Evolutionary conservation across 2,329 filamentous ascomycete genomes (phyloP).

Genomic region (Huntiella abstrusa): DNA sequence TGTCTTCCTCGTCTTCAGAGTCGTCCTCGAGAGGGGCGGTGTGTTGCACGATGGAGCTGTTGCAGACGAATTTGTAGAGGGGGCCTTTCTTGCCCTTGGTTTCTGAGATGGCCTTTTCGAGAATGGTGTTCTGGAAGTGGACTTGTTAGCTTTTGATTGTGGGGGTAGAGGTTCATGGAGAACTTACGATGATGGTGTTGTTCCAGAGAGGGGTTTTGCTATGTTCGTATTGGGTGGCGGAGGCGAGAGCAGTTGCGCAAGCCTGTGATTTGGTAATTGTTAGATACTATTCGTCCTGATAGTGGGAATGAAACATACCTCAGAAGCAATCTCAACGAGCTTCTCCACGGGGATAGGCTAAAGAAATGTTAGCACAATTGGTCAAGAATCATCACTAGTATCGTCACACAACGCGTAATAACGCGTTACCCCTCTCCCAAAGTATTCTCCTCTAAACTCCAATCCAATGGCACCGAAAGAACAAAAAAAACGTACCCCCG

Average conservation of each 20-base stretch:
- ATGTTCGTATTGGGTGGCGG: slow-evolving; percentile 70
- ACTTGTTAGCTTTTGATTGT: not conserved
- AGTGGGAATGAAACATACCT: slow-evolving; percentile 36
- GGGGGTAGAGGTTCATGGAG: not conserved
- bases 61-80: slow-evolving; percentile 83
- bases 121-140: slow-evolving; percentile 47
- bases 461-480: too few species aligned
- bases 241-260: slow-evolving; percentile 59
- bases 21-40: slow-evolving; percentile 39
- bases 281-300: not conserved
- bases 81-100: slow-evolving; percentile 33
- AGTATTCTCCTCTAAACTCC: too few species aligned
- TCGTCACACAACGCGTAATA: too few species aligned
- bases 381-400: too few species aligned
- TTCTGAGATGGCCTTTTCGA: slow-evolving; percentile 60
- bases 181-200: slow-evolving; percentile 69
- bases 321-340: slow-evolving; percentile 68
- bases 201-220: slow-evolving; percentile 76
- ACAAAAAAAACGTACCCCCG: too few species aligned
- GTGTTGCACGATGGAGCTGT: slow-evolving; percentile 97
- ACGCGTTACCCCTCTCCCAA: too few species aligned
- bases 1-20: slow-evolving; percentile 40
- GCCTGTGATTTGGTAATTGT: slow-evolving; percentile 34
- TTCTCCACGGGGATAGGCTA: slow-evolving; percentile 60
- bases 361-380: slow-evolving; percentile 1